Evolutionary conservation across 768 basidiomycete genomes (phyloP), one percentile per base, ranked within the genome.

Genomic region (Psilocybe subaeruginosa): DNA sequence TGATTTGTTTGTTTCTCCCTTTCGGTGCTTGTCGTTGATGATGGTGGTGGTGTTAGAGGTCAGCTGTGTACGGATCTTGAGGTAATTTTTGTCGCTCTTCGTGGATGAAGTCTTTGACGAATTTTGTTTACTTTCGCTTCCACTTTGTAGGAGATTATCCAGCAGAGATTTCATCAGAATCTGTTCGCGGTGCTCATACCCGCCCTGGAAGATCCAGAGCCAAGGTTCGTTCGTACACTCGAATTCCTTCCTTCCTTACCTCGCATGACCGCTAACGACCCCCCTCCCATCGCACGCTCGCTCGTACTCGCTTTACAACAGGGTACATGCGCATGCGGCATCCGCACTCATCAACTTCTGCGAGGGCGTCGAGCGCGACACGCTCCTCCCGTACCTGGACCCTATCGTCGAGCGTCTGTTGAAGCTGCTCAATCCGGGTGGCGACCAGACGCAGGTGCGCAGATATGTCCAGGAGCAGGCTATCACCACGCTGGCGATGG

Each of bases 291-390:
- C n/a, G n/a, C n/a, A n/a, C 23, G 23, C 23, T 23, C 2, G 23
- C 23, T 23, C 23, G 23, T 23, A 23, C 23, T 2, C 23, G 23
- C 23, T 23, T 23, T 23, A 2, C 23, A 23, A 23, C 90, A 94
- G 93, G 27, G 92, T 95, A 0, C 93, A 94, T 63, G 82, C 92
- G 0, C 93, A 96, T 68, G 91, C 94, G 1, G 92, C 93, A 0
- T 90, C 93, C 0, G 93, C 93, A 0, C 79, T 95, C 23, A 93
- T 95, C 72, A 96, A 95, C 71, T 95, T 95, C 76, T 95, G 93
- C 72, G 90, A 95, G 70, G 91, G 92, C 37, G 91, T 92, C 37
- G 89, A 86, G 65, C 82, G 86, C 14, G 84, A 90, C 23, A 88
- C 85, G 0, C 82, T 93, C 8, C 66, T 89, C 0, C 90, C 91